Conservation (phyloP, 176 grass and related monocot genomes). For the Chrysopogon serrulatus region DNA sequence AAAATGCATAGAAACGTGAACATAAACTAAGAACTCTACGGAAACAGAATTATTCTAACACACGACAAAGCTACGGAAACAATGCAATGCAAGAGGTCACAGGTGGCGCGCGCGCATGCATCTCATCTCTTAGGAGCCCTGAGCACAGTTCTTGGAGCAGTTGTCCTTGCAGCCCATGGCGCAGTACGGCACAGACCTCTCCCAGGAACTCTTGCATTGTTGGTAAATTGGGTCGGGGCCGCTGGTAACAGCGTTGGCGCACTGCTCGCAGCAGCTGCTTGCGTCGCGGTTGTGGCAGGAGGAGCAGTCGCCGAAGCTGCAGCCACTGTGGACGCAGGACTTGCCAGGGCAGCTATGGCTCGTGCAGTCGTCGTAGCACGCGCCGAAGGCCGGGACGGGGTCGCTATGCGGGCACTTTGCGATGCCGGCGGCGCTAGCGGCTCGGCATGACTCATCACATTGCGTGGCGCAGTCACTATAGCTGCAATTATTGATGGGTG, state of each 20-base stretch:
- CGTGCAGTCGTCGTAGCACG: background rate
- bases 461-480: background rate
- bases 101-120: no score
- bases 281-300: background rate
- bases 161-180: no score
- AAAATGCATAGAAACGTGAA: no score
- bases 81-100: no score
- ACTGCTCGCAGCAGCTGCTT: background rate
- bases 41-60: no score
- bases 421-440: background rate
- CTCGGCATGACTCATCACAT: background rate
- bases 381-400: background rate
- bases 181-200: background rate
- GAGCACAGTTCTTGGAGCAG: no score
- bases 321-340: background rate
- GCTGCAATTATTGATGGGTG: background rate
- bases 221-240: background rate
- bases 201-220: fast-evolving
- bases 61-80: no score
- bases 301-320: background rate
- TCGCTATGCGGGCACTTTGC: background rate
- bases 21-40: no score
- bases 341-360: background rate
- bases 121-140: no score
- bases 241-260: background rate